Evolutionary conservation across 106 monocot species (phyloP), one percentile per base, ranked within the genome.

Genomic region (Vanilla planifolia): DNA sequence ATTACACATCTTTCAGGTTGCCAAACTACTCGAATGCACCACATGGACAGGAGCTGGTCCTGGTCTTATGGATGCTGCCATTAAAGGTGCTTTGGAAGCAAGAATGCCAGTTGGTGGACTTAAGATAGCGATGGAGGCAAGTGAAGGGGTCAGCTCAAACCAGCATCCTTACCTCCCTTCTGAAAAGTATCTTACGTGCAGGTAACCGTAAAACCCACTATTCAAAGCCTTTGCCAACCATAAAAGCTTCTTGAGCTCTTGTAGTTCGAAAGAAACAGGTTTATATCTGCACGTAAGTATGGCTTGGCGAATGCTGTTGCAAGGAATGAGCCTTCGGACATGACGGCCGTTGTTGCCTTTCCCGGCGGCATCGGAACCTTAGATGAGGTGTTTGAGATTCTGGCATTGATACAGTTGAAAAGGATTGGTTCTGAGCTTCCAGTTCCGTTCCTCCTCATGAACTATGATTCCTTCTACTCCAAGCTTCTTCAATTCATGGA

Each of bases 41-140:
- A 94, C 94, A 39, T 94, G 94, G 94, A 78, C 80, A 23, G 94
- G 94, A 73, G 85, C 80, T 16, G 94, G 94, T 23, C 85, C 94
- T n/a, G 94, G 94, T 37, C 73, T 94, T 35, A 94, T 94, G 94
- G 94, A 94, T 75, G 94, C 94, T 11, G 85, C 74, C 63, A 64
- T 62, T 37, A 72, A 71, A 78, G 94, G 94, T 32, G 82, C 89
- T 30, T 64, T 94, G 33, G 74, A 83, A 45, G 85, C 85, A 56
- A 73, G 75, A 16, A 89, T 83, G 22, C 85, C 89, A 10, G 89
- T 94, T 16, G 94, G 89, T 48, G 94, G 94, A 48, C 80, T 94
- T 65, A 94, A 94, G 71, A 89, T 94, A 45, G 75, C 76, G 1
- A 89, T 39, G 56, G 94, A 94, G 70, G 51, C 94, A 3, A 78